Percentiles rank a stretch among this genome's conserved stretches.
phyloP scores from a whole-genome alignment of 441 rosid species.

The Sinapis alba region DNA sequence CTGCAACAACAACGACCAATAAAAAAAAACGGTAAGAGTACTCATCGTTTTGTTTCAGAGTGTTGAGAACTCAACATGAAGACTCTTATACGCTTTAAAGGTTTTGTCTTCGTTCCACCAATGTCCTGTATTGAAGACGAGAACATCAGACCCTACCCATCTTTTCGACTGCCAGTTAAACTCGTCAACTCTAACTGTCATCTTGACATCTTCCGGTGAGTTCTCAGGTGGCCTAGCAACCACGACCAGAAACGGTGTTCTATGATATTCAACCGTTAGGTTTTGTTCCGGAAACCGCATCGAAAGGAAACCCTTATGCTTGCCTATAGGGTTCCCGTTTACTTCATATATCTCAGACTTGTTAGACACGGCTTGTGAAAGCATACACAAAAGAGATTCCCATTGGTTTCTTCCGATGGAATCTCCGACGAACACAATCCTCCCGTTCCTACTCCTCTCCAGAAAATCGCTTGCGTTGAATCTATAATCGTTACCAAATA shows the following conservation, averaged over 20 bases:
- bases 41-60: neutral
- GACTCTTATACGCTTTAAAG: conserved; percentile 49
- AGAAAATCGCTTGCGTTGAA: conserved; percentile 70
- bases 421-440: conserved; percentile 81
- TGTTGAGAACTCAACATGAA: neutral
- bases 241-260: conserved; percentile 65
- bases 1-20: conserved; percentile 38
- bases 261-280: conserved; percentile 72
- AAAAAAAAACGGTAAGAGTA: neutral
- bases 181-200: conserved; percentile 56
- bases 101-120: conserved; percentile 90
- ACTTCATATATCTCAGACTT: conserved; percentile 61
- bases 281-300: conserved; percentile 64
- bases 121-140: conserved; percentile 73
- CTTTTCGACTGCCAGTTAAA: conserved; percentile 61
- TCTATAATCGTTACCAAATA: conserved; percentile 38
- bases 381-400: conserved; percentile 86
- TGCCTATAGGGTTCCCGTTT: conserved; percentile 61
- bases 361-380: conserved; percentile 55
- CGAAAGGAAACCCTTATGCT: conserved; percentile 84
- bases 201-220: conserved; percentile 44
- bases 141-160: conserved; percentile 71
- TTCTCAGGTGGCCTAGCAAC: conserved; percentile 55
- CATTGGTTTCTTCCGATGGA: conserved; percentile 89
- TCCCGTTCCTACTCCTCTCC: conserved; percentile 62